Evolutionary conservation across 805 yeast genomes (phyloP).

Genomic region (Sungouiella blattae): DNA sequence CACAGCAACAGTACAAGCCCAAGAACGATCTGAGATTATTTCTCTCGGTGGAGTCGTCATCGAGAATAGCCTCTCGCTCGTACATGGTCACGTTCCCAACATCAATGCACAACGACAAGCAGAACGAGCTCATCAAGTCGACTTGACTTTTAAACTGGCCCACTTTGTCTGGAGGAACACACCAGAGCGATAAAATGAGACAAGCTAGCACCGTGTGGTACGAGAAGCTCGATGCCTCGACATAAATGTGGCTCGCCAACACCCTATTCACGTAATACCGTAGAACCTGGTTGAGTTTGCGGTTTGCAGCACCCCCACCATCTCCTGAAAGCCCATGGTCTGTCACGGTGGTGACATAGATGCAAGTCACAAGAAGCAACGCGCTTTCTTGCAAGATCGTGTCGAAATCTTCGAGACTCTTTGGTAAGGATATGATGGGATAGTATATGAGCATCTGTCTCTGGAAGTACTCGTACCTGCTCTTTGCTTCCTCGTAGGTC

Average conservation of each 20-base stretch:
- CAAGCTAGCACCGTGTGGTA: constrained; percentile 41
- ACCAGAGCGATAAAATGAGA: constrained; percentile 48
- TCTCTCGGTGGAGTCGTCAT: constrained; percentile 21
- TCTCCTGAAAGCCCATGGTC: constrained; percentile 19
- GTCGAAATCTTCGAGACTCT: constrained; percentile 31
- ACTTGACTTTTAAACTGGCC: constrained; percentile 54
- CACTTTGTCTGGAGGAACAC: constrained; percentile 48
- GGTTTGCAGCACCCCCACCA: constrained; percentile 15
- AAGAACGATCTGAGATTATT: constrained; percentile 39
- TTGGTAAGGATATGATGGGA: constrained; percentile 47
- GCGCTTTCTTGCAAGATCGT: constrained; percentile 42
- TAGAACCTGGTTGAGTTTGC: constrained; percentile 39
- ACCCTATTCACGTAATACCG: constrained; percentile 43
- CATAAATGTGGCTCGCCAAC: constrained; percentile 41
- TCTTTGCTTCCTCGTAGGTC: constrained; percentile 29
- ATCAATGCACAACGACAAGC: constrained; percentile 48
- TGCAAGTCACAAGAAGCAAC: constrained; percentile 37
- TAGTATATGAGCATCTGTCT: constrained; percentile 41
- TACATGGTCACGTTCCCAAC: constrained; percentile 27
- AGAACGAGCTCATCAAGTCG: constrained; percentile 43
- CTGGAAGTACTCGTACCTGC: constrained; percentile 33
- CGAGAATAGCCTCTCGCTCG: constrained; percentile 1
- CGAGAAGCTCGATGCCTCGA: constrained; percentile 41
- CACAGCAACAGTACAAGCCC: constrained; percentile 50
- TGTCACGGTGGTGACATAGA: constrained; percentile 47